Base-by-base conservation (phyloP, 371 early-diverging fungal species). In the Capniomyces stellatus region DNA sequence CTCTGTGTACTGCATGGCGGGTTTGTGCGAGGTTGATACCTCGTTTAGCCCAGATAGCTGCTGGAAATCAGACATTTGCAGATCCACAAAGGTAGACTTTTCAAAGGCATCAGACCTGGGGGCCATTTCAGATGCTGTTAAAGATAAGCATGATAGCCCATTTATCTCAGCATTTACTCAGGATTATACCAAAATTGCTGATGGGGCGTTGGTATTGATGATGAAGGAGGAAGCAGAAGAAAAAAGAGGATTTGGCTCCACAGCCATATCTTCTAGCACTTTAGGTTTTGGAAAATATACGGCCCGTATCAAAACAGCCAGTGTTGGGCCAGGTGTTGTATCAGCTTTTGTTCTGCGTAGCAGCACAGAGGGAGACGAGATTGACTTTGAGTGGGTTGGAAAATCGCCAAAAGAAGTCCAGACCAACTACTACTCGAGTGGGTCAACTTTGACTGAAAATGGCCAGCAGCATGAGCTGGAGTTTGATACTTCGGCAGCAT, bases 321-420 rank as follows among this genome's bases (percentile, higher is more conserved):
- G 69, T 22, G 57, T 58, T 0, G 52, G 66, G 18, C 66, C 61
- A 15, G 83, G 83, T 19, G 74, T 78, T 1, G 78, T 83, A 4
- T 75, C 79, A 8, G 72, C 81, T 2, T 69, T 82, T 55, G 79
- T 83, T 24, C 68, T 78, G 25, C 55, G 71, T 15, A 62, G 71
- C 49, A 55, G 61, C 39, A 30, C 54, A 0, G 51, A 66, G 44
- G 77, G 78, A 23, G 82, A 83, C 50, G 83, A 83, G 55, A 79
- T 84, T 42, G 83, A 83, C 54, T 81, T 77, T 58, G 81, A 83
- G 66, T 71, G 70, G 51, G 78, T 79, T 8, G 81, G 83, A 8
- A 42, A 52, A 3, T 63, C 74, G 44, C 59, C 58, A 1, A 39
- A 58, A 0, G 65, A 59, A 4, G 76, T 70, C 18, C 74, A 82